A percentile compares a stretch with the other conserved stretches of the same genome.
Conservation (phyloP, 257 asterid species). For the Solanum rostratum region DNA sequence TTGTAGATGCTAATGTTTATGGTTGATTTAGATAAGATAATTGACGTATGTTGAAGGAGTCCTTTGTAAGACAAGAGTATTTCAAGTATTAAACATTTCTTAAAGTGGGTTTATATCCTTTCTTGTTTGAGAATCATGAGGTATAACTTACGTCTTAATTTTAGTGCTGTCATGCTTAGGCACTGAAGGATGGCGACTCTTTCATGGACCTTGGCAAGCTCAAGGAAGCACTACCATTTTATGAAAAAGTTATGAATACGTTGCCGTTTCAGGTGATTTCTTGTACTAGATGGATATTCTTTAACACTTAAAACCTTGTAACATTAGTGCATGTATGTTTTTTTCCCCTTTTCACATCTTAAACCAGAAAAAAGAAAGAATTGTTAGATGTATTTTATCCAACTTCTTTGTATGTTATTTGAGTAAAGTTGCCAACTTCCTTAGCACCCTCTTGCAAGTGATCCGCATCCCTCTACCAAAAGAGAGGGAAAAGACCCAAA, state of each 20-base stretch:
- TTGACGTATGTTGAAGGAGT: neutral
- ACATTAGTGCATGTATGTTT: neutral
- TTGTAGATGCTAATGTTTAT: neutral
- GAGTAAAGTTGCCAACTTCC: neutral
- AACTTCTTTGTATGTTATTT: neutral
- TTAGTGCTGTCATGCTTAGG: conserved; percentile 65
- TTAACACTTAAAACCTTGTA: neutral
- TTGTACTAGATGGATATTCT: neutral
- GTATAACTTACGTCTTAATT: conserved; percentile 45
- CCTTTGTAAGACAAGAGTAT: neutral
- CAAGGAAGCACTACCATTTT: conserved; percentile 65
- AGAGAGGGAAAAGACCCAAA: neutral
- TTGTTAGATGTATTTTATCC: neutral
- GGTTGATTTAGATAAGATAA: neutral
- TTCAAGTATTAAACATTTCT: neutral
- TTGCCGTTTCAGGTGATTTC: conserved; percentile 54
- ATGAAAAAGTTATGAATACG: conserved; percentile 63
- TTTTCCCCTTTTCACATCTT: neutral
- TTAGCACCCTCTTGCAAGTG: neutral
- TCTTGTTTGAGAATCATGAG: conserved; percentile 17
- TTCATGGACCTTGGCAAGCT: conserved; percentile 80
- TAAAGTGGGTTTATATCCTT: neutral
- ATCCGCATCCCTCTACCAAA: neutral
- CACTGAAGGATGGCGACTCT: conserved; percentile 62
- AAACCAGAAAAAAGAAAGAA: neutral